Percentiles rank a stretch among this genome's conserved stretches.
phyloP scores from a whole-genome alignment of 2,329 filamentous ascomycete species.

The Cercospora brassicicola region DNA sequence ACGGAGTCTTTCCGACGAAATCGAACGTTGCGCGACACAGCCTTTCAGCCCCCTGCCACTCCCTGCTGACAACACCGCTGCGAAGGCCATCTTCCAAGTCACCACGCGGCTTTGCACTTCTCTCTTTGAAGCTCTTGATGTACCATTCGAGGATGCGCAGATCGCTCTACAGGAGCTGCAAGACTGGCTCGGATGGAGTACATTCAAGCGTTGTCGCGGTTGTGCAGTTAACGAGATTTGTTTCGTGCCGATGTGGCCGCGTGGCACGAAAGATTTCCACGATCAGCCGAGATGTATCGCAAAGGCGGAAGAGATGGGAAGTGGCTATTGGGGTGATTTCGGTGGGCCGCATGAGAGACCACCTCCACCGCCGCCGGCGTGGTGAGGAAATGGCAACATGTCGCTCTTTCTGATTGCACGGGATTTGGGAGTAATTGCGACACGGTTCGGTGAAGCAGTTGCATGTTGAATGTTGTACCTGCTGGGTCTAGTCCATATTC shows the following conservation, averaged over 20 bases:
- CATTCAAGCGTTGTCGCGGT: conserved; percentile 58
- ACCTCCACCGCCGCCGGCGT: neutral
- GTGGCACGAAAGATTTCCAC: conserved; percentile 57
- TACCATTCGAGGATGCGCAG: conserved; percentile 32
- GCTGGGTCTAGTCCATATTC: neutral
- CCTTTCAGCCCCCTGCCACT: conserved; percentile 35
- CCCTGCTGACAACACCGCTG: conserved; percentile 30
- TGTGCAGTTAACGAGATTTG: conserved; percentile 59
- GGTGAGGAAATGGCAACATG: neutral
- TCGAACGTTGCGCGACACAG: conserved; percentile 51
- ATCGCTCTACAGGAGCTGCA: conserved; percentile 46
- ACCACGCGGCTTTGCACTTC: conserved; percentile 39
- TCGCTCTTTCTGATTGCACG: neutral
- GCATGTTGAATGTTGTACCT: neutral
- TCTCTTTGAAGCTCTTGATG: conserved; percentile 33
- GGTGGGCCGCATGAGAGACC: neutral
- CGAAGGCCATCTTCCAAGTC: conserved; percentile 37
- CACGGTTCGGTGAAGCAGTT: neutral
- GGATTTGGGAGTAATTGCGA: neutral
- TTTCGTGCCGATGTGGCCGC: conserved; percentile 65
- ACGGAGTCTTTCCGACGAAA: conserved; percentile 43
- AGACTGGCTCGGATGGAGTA: conserved; percentile 58
- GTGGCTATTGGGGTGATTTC: conserved; percentile 28
- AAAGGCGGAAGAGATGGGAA: conserved; percentile 30
- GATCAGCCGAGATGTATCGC: conserved; percentile 48